Evolutionary conservation across 2,329 filamentous ascomycete species (phyloP).

Genomic region (Trichoderma koningiopsis): DNA sequence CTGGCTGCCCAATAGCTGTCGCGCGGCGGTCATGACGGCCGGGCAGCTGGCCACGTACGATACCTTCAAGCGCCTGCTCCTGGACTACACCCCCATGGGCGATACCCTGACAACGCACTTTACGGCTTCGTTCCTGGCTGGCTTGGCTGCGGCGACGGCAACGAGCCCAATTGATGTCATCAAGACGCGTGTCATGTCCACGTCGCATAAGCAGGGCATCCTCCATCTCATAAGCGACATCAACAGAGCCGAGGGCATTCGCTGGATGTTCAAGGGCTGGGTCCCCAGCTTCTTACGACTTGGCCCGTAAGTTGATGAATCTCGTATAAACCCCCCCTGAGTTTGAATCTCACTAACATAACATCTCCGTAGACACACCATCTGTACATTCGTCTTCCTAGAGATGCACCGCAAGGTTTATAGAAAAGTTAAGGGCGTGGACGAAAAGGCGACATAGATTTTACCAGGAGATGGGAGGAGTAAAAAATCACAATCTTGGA

Average conservation of each 20-base stretch:
- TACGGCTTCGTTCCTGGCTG: conserved; percentile 73
- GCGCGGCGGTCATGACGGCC: conserved; percentile 86
- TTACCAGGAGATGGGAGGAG: not conserved
- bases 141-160: conserved; percentile 80
- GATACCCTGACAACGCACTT: conserved; percentile 79
- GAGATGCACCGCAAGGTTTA: conserved; percentile 85
- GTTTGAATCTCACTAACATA: not conserved
- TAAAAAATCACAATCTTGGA: not conserved
- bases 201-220: conserved; percentile 54
- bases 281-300: conserved; percentile 72
- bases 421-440: conserved; percentile 52
- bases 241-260: conserved; percentile 68
- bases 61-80: conserved; percentile 71
- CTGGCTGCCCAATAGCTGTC: conserved; percentile 77
- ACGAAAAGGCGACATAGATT: conserved; percentile 30
- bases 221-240: conserved; percentile 65
- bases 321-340: too few species aligned
- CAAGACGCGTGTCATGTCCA: conserved; percentile 85
- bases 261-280: conserved; percentile 91
- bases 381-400: conserved; percentile 83
- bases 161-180: conserved; percentile 87
- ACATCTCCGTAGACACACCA: conserved; percentile 64
- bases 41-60: conserved; percentile 85
- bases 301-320: conserved; percentile 55
- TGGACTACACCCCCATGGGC: conserved; percentile 65